Percentiles rank a stretch among this genome's conserved stretches.
Conservation (phyloP, 129 eudicot genomes). For the Centrapalus pauciflorus region DNA sequence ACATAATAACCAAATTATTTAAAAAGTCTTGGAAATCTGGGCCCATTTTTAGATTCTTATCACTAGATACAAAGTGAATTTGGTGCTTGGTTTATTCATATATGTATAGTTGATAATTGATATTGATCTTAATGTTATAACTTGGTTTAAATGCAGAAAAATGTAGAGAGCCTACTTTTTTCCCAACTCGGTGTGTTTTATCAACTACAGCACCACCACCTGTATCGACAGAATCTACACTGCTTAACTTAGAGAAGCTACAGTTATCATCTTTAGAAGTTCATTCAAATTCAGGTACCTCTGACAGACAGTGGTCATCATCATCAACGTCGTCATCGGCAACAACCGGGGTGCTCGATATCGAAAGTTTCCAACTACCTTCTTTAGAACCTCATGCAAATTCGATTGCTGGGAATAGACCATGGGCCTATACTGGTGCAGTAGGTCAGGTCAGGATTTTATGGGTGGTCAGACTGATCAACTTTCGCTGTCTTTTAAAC, state of each 20-base stretch:
- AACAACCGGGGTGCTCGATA: slow-evolving; percentile 48
- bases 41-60: not conserved
- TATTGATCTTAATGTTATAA: not conserved
- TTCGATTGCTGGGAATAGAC: slow-evolving; percentile 32
- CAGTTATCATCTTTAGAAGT: slow-evolving; percentile 52
- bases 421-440: slow-evolving; percentile 42
- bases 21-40: not conserved
- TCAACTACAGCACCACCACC: slow-evolving; percentile 55
- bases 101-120: slow-evolving; percentile 6
- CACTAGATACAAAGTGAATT: not conserved
- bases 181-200: slow-evolving; percentile 53
- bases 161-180: slow-evolving; percentile 43
- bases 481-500: not conserved
- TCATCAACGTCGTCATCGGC: slow-evolving; percentile 46
- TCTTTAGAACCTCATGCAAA: slow-evolving; percentile 54
- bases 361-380: slow-evolving; percentile 55
- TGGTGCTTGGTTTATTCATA: not conserved
- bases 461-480: slow-evolving; percentile 9
- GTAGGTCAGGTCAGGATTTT: slow-evolving; percentile 47
- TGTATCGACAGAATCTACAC: slow-evolving; percentile 36
- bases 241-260: slow-evolving; percentile 59
- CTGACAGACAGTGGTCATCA: slow-evolving; percentile 58
- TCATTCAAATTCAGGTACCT: slow-evolving; percentile 44
- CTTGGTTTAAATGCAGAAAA: slow-evolving; percentile 49
- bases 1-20: not conserved